These are phyloP conservation scores for Cladorrhinum samala DNA, from an alignment of 495 filamentous ascomycete genomes.

Conservation along the genomic window DNA sequence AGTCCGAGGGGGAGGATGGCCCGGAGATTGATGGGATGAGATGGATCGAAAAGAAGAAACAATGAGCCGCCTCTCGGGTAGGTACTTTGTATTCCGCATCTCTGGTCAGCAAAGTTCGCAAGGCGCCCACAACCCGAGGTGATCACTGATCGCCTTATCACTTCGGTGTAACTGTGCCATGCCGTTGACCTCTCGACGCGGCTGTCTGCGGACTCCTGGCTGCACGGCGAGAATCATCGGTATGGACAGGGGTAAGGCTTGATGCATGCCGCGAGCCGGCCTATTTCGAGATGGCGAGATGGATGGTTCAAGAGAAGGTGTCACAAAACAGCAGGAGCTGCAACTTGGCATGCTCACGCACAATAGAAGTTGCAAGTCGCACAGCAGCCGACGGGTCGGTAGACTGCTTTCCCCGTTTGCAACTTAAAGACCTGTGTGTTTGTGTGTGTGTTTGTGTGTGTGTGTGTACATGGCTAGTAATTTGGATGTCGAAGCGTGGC, in stretches of 20 bases:
- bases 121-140: neutral
- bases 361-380: slow-evolving; percentile 7
- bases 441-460: too few relatives aligned
- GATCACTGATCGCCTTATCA: neutral
- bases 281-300: neutral
- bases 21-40: neutral
- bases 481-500: neutral
- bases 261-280: slow-evolving; percentile 11
- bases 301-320: slow-evolving; percentile 4
- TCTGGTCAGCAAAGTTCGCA: too few relatives aligned
- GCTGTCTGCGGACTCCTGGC: neutral
- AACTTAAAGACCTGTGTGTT: neutral
- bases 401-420: slow-evolving; percentile 18
- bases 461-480: too few relatives aligned
- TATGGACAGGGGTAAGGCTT: slow-evolving; percentile 6
- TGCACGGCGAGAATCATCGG: slow-evolving; percentile 6
- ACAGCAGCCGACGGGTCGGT: slow-evolving; percentile 22
- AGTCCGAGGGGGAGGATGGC: neutral
- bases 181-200: too few relatives aligned
- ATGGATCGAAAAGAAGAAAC: neutral
- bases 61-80: neutral
- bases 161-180: neutral
- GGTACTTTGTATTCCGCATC: neutral
- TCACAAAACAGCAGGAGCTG: too few relatives aligned
- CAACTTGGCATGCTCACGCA: too few relatives aligned